phyloP scores from a whole-genome alignment of 345 rosid genomes.

The Lepidium didymum region DNA sequence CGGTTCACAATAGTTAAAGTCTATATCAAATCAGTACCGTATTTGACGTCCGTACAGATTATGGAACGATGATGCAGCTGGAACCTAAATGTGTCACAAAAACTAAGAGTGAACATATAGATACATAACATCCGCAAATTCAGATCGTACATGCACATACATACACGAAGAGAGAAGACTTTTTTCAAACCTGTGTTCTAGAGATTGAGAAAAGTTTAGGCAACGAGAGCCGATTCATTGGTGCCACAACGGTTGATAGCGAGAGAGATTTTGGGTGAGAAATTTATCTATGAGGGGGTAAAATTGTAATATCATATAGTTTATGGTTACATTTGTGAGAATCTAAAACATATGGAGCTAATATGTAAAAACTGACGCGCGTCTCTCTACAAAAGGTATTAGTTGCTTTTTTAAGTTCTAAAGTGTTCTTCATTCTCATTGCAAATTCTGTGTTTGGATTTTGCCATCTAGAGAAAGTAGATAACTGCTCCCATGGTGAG shows the following conservation, averaged over 20 bases:
- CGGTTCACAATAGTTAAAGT: not conserved
- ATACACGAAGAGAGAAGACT: not conserved
- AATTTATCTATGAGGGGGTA: not conserved
- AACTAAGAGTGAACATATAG: not conserved
- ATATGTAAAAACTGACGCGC: not conserved
- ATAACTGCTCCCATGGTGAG: conserved; percentile 8
- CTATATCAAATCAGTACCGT: conserved; percentile 37
- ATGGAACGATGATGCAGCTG: conserved; percentile 29
- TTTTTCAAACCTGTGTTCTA: conserved; percentile 16
- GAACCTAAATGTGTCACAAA: conserved; percentile 34
- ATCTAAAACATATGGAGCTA: not conserved
- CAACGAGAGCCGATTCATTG: conserved; percentile 28
- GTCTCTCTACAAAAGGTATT: not conserved
- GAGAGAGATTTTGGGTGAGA: not conserved
- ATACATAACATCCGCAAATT: not conserved
- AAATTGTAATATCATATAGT: too few relatives aligned
- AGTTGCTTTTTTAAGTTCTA: not conserved
- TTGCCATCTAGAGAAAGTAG: not conserved
- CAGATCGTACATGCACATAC: not conserved
- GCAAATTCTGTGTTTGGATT: not conserved
- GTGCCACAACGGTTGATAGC: not conserved
- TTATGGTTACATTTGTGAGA: not conserved
- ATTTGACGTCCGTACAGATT: conserved; percentile 33
- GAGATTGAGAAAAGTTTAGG: conserved; percentile 23
- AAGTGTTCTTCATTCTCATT: not conserved